Base-by-base conservation (phyloP, 164 flowering plant species). In the Cinnamomum chago region DNA sequence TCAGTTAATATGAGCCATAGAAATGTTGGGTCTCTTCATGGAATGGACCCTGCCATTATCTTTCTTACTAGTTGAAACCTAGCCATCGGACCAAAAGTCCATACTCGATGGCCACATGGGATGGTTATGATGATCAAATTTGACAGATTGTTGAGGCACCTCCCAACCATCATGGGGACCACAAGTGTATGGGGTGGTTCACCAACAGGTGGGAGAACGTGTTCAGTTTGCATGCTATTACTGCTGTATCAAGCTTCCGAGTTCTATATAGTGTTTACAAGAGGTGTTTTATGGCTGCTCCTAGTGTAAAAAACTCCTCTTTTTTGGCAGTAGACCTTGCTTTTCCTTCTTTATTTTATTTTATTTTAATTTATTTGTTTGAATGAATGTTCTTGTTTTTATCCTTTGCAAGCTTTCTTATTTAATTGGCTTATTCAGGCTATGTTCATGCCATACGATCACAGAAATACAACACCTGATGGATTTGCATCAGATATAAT, bases 401-500 rank as follows among this genome's bases (percentile, higher is more conserved):
- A 13, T 23, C 23, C 23, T 64, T 64, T 27, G 5, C 47, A 12
- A 17, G 23, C 18, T 5, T 67, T 67, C 50, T 14, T 30, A 30
- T 28, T 10, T 64, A 64, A 64, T 25, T 25, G 33, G 50, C 68
- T 74, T 80, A 25, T 67, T 68, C 76, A 93, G 99, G 99, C 99
- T 73, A 73, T 95, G 35, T 95, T 95, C 83, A 93, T 95, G 99
- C 99, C 99, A 60, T 95, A 95, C 71, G 99, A 95, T 77, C 99
- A 95, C 79, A 91, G 80, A 82, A 95, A 95, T 78, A 91, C 87
- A 18, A 95, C 97, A 40, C 99, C 99, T 69, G 84, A 80, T 58
- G 99, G 99, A 58, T 73, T 83, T 73, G 81, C 85, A 66, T 80
- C 94, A 7, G 78, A 81, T 25, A 80, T 76, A 76, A 90, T 95